Evolutionary conservation across 169 alveolate genomes (phyloP).

Genomic region (Perkinsus chesapeaki): DNA sequence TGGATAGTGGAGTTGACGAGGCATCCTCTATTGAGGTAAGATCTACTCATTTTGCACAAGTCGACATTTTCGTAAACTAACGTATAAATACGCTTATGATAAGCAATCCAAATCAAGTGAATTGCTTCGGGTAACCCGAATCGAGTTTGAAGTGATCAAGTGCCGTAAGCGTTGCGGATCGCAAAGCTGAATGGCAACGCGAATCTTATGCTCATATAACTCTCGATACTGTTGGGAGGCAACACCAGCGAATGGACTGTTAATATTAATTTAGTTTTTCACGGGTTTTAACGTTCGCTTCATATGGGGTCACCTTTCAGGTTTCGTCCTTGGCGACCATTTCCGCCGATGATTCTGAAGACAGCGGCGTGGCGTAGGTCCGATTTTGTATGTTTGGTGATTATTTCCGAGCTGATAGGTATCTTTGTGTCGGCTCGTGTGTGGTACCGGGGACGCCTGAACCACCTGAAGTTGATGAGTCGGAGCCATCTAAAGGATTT

Average conservation of each 20-base stretch:
- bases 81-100: no score
- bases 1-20: neutral
- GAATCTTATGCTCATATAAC: no score
- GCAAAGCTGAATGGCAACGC: no score
- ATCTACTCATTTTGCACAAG: no score
- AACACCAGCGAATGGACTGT: no score
- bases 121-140: no score
- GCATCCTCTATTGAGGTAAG: neutral
- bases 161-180: no score
- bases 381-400: neutral
- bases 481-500: neutral
- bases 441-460: neutral
- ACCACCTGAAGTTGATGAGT: neutral
- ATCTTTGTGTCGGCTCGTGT: neutral
- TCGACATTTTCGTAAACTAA: no score
- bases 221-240: no score
- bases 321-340: neutral
- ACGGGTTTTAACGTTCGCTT: neutral
- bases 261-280: no score
- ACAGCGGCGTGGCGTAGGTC: neutral
- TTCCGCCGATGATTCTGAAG: neutral
- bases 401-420: neutral
- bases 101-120: no score
- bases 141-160: no score
- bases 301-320: neutral